A percentile compares a stretch with the other conserved stretches of the same genome.
phyloP scores from a whole-genome alignment of 495 filamentous ascomycete species.

The Stereocaulon alpinum region DNA sequence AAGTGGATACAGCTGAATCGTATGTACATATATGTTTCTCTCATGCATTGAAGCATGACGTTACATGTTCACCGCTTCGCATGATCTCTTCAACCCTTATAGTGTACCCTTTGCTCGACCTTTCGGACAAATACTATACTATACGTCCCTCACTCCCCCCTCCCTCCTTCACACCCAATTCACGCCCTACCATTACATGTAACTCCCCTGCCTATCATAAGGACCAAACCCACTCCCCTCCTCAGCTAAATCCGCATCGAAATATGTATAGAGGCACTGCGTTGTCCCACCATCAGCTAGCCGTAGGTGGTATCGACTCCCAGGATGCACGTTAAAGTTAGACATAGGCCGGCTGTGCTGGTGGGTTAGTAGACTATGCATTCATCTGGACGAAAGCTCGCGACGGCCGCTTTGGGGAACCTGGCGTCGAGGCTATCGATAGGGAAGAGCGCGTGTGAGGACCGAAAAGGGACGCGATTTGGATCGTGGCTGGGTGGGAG shows the following conservation, averaged over 20 bases:
- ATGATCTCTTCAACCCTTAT: no score
- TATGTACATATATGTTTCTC: no score
- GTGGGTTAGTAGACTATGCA: neutral
- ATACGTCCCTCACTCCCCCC: neutral
- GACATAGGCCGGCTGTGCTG: constrained; percentile 5
- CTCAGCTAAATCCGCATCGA: no score
- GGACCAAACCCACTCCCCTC: constrained; percentile 9
- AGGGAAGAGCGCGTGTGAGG: neutral
- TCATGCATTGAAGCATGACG: no score
- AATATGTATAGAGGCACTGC: no score
- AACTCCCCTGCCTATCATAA: neutral
- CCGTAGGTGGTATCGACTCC: neutral
- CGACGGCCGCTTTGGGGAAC: neutral
- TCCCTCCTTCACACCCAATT: constrained; percentile 7
- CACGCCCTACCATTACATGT: constrained; percentile 1
- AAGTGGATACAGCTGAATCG: no score
- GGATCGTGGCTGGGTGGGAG: neutral
- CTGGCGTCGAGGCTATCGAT: neutral
- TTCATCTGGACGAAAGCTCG: neutral
- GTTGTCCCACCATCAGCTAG: neutral
- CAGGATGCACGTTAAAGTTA: constrained; percentile 4
- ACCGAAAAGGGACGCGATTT: neutral
- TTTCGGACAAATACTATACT: neutral
- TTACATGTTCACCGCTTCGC: no score
- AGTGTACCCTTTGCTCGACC: no score